These are phyloP conservation scores for Pseudocercospora crystallina DNA, from an alignment of 2,329 filamentous ascomycete genomes.

Conservation along the genomic window DNA sequence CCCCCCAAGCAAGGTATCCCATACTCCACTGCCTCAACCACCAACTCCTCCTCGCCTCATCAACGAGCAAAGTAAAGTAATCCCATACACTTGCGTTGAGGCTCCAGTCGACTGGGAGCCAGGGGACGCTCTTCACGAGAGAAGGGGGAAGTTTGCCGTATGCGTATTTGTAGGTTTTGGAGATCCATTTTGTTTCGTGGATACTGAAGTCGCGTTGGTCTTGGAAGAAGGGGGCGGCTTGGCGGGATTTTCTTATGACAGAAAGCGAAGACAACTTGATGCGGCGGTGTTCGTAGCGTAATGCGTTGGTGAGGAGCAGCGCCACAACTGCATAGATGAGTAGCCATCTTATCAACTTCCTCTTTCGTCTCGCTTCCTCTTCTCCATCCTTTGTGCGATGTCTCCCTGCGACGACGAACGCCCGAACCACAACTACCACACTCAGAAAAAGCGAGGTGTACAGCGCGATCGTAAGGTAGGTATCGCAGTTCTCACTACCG, in stretches of 20 bases:
- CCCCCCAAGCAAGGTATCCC: conserved; percentile 17
- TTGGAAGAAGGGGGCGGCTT: not conserved
- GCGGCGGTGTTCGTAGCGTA: conserved; percentile 11
- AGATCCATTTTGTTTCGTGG: not conserved
- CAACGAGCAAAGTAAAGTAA: conserved; percentile 17
- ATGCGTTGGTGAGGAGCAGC: not conserved
- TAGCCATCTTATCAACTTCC: too few relatives aligned
- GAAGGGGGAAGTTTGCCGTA: conserved; percentile 6
- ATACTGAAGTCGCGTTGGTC: not conserved
- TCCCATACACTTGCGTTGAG: conserved; percentile 14
- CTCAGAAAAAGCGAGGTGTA: not conserved
- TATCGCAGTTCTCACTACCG: not conserved
- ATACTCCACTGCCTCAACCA: conserved; percentile 25
- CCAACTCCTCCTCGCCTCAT: conserved; percentile 8
- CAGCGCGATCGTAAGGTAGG: not conserved
- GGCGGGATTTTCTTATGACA: not conserved
- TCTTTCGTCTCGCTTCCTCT: too few relatives aligned
- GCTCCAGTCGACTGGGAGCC: conserved; percentile 9
- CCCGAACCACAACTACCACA: too few relatives aligned
- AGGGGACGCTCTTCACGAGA: not conserved
- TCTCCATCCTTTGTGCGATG: too few relatives aligned
- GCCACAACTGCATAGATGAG: conserved; percentile 1
- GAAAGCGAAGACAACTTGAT: conserved; percentile 2
- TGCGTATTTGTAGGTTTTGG: conserved; percentile 1
- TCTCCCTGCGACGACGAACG: too few relatives aligned